Base-by-base conservation (phyloP, 805 yeast genomes). In the Ogataea ramenticola region DNA sequence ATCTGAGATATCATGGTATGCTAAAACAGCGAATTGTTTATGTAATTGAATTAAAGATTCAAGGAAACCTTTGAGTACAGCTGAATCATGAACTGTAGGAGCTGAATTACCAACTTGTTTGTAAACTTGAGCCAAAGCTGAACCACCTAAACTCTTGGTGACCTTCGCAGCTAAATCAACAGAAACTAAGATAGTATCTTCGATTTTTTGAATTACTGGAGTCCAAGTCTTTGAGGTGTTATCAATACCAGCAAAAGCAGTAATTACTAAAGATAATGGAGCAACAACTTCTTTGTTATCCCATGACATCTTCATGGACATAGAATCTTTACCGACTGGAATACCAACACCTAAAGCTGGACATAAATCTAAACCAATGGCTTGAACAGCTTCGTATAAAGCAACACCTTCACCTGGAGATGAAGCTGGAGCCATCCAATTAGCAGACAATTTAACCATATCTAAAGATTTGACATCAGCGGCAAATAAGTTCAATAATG, bases 281-380 rank as follows among this genome's bases (percentile, higher is more conserved):
- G 97, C 88, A 49, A 93, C 81, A 36, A 93, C 98, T 65, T 88
- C 96, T 56, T 83, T 86, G 51, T 80, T 78, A 41, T 75, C 86
- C 99, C 99, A 93, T 58, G 84, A 82, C 98, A 93, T 93, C 70
- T 89, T 88, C 99, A 93, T 91, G 20, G 98, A 89, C 96, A 93
- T 89, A 31, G 97, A 89, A 65, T 93, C 99, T 69, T 93, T 93
- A 53, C 99, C 99, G 32, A 93, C 99, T 14, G 99, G 99, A 46
- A 93, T 88, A 19, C 95, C 75, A 49, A 93, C 68, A 37, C 95
- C 97, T 52, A 93, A 75, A 47, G 78, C 91, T 20, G 98, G 97
- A 67, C 99, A 93, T 56, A 95, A 73, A 51, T 88, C 97, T 59
- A 90, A 61, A 53, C 97, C 96, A 57, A 93, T 80, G 4, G 98